These are phyloP conservation scores for Fennellomyces sp. DNA, from an alignment of 371 early-diverging fungal species.

Conservation along the genomic window DNA sequence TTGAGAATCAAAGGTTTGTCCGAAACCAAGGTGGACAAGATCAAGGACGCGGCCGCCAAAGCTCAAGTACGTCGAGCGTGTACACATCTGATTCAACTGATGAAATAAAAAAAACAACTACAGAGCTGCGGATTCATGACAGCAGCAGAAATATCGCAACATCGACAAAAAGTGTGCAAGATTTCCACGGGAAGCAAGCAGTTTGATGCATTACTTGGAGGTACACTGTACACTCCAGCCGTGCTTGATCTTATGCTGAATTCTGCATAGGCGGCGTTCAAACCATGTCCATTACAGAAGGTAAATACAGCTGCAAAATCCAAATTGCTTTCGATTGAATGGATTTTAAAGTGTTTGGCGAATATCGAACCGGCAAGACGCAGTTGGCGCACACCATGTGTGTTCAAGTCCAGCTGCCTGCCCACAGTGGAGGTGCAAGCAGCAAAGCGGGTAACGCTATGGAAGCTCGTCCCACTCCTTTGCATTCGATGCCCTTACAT, in stretches of 20 bases:
- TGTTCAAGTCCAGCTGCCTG: conserved; percentile 74
- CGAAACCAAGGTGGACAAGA: conserved; percentile 90
- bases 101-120: too few species aligned
- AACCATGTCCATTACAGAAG: conserved; percentile 88
- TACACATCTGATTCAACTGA: too few species aligned
- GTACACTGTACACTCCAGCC: conserved; percentile 27
- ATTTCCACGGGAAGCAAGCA: conserved; percentile 92
- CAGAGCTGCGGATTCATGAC: conserved; percentile 76
- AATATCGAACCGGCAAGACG: conserved; percentile 84
- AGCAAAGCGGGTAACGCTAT: conserved; percentile 70
- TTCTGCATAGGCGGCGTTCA: conserved; percentile 83
- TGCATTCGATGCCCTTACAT: too few species aligned
- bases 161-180: conserved; percentile 78
- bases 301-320: conserved; percentile 8
- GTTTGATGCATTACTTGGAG: conserved; percentile 88
- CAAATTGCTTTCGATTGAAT: too few species aligned
- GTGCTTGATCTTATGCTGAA: background rate
- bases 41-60: conserved; percentile 75
- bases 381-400: conserved; percentile 81
- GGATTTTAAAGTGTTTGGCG: conserved; percentile 60
- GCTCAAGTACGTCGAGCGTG: too few species aligned
- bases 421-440: conserved; percentile 65
- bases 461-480: too few species aligned
- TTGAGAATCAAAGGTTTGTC: conserved; percentile 80
- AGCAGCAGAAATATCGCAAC: conserved; percentile 81